Base-by-base conservation (phyloP, 371 early-diverging fungal species). In the Rhizomucor pusillus region DNA sequence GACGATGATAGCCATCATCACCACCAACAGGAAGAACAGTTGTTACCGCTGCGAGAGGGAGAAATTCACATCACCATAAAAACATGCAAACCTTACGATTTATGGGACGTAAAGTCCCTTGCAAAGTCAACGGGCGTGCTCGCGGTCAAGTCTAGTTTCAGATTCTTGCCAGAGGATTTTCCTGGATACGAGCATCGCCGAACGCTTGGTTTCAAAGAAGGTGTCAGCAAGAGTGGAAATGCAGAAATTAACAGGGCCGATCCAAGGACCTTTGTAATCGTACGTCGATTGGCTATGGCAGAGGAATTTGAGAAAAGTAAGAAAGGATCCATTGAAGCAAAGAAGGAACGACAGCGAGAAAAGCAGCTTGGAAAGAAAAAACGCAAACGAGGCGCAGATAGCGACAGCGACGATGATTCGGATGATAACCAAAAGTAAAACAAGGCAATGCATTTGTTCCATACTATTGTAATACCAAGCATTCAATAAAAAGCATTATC, bases 121-220 rank as follows among this genome's bases (percentile, higher is more conserved):
- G 95, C 93, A 5, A 85, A 85, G 49, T 71, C 80, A 23, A 75
- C 86, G 0, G 84, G 82, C 36, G 49, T 69, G 6, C 64, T 93
- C n/a, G 75, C 68, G 5, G 60, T 71, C 35, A 77, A 80, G 48
- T 72, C 75, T 0, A 81, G 86, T 0, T 60, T 77, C 35, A 79
- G 83, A 1, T 97, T 97, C 66, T 63, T 71, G 46, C 73, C 89
- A 1, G 73, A 71, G 1, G 71, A 78, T 50, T 97, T 82, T 63
- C 93, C 93, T 3, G 92, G 92, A 6, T 98, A 98, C 57, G 80
- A 87, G 56, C 98, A 98, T 76, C 85, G 97, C 7, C 85, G 98
- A 36, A 97, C 97, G 3, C 77, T 98, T 10, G 98, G 98, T 1
- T 95, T 87, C 69, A 84, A 89, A 61, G 85, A 90, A 25, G 92